These are phyloP conservation scores for Nicotiana tabacum DNA, from an alignment of 257 asterid species.

Conservation along the genomic window DNA sequence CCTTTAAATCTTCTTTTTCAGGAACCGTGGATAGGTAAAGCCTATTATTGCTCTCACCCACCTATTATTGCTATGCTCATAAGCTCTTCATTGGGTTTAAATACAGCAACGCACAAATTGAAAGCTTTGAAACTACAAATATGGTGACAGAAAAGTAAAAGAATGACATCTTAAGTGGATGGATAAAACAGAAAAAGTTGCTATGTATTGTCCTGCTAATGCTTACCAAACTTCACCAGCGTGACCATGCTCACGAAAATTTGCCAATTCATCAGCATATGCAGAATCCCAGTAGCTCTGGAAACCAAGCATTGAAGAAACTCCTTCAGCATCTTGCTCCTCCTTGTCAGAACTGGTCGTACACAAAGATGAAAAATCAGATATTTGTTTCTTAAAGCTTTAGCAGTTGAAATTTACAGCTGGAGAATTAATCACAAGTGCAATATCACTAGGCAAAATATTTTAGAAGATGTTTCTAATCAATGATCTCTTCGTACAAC, in stretches of 20 bases:
- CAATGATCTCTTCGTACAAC: background rate
- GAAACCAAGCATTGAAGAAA: conserved; percentile 77
- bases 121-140: background rate
- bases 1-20: background rate
- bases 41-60: background rate
- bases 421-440: background rate
- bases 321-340: conserved; percentile 76
- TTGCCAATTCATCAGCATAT: conserved; percentile 83
- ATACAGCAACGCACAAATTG: background rate
- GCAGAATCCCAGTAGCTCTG: conserved; percentile 41
- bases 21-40: background rate
- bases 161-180: background rate
- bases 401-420: background rate
- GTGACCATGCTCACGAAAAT: conserved; percentile 92
- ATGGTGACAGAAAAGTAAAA: background rate
- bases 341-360: conserved; percentile 80
- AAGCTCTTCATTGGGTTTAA: background rate
- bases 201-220: background rate
- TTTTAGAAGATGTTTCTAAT: background rate
- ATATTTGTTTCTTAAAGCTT: background rate
- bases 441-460: background rate
- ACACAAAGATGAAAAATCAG: background rate
- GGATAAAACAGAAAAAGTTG: background rate
- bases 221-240: conserved; percentile 94
- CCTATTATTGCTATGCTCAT: background rate